These are phyloP conservation scores for Rostrohypoxylon terebratum DNA, from an alignment of 495 filamentous ascomycete species.

Conservation along the genomic window DNA sequence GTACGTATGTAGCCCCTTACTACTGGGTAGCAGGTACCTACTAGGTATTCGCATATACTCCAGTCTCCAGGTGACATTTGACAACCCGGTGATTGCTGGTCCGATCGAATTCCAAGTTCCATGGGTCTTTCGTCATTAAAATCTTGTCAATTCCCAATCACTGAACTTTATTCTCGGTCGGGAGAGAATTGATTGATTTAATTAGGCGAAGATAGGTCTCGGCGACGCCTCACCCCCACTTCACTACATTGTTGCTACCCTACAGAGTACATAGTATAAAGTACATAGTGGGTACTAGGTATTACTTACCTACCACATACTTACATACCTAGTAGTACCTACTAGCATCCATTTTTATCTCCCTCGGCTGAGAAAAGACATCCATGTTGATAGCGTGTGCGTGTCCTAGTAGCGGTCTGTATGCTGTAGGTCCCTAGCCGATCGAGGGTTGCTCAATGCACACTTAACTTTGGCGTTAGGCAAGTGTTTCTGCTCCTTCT, in stretches of 20 bases:
- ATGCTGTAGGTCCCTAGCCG: constrained; percentile 4
- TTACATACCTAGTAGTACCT: too few relatives aligned
- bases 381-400: too few relatives aligned
- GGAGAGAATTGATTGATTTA: not conserved
- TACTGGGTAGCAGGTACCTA: too few relatives aligned
- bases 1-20: not conserved
- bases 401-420: not conserved
- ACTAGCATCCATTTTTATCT: not conserved
- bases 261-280: too few relatives aligned
- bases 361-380: not conserved
- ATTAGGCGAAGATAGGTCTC: constrained; percentile 1
- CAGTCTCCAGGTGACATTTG: not conserved
- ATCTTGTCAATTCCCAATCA: not conserved
- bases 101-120: constrained; percentile 2
- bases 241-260: too few relatives aligned
- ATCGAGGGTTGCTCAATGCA: not conserved
- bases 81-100: not conserved
- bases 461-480: constrained; percentile 17
- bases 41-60: constrained; percentile 1
- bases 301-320: too few relatives aligned
- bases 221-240: not conserved
- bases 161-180: constrained; percentile 10
- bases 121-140: constrained; percentile 8
- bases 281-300: too few relatives aligned
- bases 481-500: not conserved